Evolutionary conservation across 2,329 filamentous ascomycete species (phyloP).

Genomic region (Hypomyces rosellus): DNA sequence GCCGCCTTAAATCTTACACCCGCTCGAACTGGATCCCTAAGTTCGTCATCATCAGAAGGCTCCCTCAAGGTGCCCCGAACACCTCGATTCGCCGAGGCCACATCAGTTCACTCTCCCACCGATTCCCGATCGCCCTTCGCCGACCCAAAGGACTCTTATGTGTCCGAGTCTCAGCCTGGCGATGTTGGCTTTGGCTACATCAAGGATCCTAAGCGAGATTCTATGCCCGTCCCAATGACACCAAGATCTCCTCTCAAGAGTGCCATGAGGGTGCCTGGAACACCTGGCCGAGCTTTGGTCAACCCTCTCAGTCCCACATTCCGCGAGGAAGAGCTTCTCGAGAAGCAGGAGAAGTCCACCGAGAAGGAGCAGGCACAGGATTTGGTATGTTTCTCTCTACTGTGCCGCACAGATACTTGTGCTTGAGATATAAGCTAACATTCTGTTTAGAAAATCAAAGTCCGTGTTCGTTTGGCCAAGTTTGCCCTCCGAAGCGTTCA

Average conservation of each 20-base stretch:
- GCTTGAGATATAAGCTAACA: conserved; percentile 13
- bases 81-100: conserved; percentile 76
- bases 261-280: conserved; percentile 81
- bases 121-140: conserved; percentile 54
- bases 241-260: conserved; percentile 81
- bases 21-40: conserved; percentile 41
- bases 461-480: conserved; percentile 85
- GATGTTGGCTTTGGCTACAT: conserved; percentile 95
- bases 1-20: conserved; percentile 48
- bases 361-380: conserved; percentile 85
- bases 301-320: conserved; percentile 91
- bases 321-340: conserved; percentile 75
- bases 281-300: conserved; percentile 62
- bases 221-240: conserved; percentile 56
- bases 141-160: conserved; percentile 49
- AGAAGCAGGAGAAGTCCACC: conserved; percentile 74
- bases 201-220: conserved; percentile 51
- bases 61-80: conserved; percentile 64
- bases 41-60: conserved; percentile 46
- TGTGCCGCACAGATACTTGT: not conserved
- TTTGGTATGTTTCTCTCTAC: conserved; percentile 56
- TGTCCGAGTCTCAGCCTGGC: conserved; percentile 62
- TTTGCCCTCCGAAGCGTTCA: conserved; percentile 91
- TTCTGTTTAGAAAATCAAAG: conserved; percentile 73
- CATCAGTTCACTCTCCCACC: conserved; percentile 69